A percentile compares a stretch with the other conserved stretches of the same genome.
phyloP scores from a whole-genome alignment of 768 basidiomycete species.

The Lactarius sp. region DNA sequence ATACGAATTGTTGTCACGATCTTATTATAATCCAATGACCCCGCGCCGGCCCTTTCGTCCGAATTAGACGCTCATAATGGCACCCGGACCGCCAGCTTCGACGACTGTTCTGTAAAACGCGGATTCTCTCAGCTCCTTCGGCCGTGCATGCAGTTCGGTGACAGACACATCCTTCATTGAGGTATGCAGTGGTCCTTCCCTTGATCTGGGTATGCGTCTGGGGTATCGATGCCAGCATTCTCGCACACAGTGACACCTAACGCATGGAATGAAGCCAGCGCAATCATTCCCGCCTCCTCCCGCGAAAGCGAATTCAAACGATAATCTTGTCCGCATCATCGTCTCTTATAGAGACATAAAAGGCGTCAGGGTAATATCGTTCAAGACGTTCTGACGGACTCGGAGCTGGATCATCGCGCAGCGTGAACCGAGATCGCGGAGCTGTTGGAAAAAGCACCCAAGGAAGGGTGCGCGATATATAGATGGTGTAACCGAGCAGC shows the following conservation, averaged over 20 bases:
- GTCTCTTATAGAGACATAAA: too few species aligned
- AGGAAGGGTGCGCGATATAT: slow-evolving; percentile 41
- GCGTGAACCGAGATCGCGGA: slow-evolving; percentile 34
- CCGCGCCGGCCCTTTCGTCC: too few species aligned
- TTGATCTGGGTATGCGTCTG: slow-evolving; percentile 18
- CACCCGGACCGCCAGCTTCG: neutral
- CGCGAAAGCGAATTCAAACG: too few species aligned
- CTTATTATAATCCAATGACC: too few species aligned
- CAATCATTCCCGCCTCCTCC: too few species aligned
- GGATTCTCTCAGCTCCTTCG: neutral
- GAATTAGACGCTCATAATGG: neutral
- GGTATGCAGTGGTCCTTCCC: slow-evolving; percentile 14
- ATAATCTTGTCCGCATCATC: too few species aligned
- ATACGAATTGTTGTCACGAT: neutral
- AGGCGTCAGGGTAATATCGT: too few species aligned
- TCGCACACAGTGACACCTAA: slow-evolving; percentile 17
- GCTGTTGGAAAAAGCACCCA: slow-evolving; percentile 33
- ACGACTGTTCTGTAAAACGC: too few species aligned
- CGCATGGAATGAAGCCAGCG: slow-evolving; percentile 18
- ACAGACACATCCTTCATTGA: slow-evolving; percentile 18
- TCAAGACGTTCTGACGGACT: too few species aligned
- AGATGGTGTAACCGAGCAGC: slow-evolving; percentile 24
- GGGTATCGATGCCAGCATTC: slow-evolving; percentile 11
- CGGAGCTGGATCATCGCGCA: too few species aligned
- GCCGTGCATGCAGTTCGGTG: slow-evolving; percentile 11